Evolutionary conservation across 495 filamentous ascomycete genomes (phyloP).

Genomic region (Aspergillus nidulans): DNA sequence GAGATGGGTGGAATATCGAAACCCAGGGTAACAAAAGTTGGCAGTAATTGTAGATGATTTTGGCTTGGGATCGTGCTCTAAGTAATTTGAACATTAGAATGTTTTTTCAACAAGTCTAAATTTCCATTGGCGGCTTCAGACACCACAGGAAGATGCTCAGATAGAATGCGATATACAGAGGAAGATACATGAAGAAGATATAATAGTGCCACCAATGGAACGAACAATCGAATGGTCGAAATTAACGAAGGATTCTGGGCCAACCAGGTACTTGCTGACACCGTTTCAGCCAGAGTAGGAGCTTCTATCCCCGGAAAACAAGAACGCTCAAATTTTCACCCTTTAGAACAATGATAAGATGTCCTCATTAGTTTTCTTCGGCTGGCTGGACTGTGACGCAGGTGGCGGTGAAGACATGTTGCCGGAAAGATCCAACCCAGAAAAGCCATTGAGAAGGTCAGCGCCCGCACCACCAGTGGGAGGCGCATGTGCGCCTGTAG

Average conservation of each 20-base stretch:
- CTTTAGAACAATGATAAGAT: conserved; percentile 79
- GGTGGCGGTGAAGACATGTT: conserved; percentile 21
- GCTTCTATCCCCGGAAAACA: background rate
- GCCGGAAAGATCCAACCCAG: conserved; percentile 68
- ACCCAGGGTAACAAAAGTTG: background rate
- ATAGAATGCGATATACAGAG: conserved; percentile 8
- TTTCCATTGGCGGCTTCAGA: conserved; percentile 6
- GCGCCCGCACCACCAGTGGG: conserved; percentile 33
- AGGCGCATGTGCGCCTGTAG: conserved; percentile 22
- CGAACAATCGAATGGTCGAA: conserved; percentile 3
- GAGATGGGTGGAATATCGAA: background rate
- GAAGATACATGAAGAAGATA: conserved; percentile 2
- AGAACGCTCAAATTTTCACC: background rate
- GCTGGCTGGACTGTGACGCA: conserved; percentile 18
- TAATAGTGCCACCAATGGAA: conserved; percentile 1
- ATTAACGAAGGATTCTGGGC: conserved; percentile 9
- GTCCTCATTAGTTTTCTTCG: conserved; percentile 78
- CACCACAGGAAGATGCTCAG: background rate
- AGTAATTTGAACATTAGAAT: background rate
- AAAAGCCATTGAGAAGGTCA: conserved; percentile 82
- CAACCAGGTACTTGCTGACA: background rate
- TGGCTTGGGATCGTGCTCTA: background rate
- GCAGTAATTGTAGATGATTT: background rate
- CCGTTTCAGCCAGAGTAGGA: conserved; percentile 1
- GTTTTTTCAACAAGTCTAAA: conserved; percentile 6